These are phyloP conservation scores for Fusarium oligoseptatum DNA, from an alignment of 2,329 filamentous ascomycete species.

Conservation along the genomic window DNA sequence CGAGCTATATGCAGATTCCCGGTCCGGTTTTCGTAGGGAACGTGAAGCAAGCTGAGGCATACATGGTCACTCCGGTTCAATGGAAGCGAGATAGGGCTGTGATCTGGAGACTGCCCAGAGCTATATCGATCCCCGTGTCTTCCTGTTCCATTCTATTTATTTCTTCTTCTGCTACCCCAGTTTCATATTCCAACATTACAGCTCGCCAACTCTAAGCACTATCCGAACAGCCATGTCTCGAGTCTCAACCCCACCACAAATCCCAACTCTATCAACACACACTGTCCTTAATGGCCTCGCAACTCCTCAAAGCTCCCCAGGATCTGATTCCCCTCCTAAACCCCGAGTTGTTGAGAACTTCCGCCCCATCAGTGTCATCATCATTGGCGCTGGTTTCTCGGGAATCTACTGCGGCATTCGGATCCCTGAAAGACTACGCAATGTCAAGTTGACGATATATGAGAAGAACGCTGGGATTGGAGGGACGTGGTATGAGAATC, in stretches of 20 bases:
- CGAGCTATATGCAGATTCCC: not conserved
- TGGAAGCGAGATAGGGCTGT: not conserved
- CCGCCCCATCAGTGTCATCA: not conserved
- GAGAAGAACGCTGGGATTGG: slow-evolving; percentile 9
- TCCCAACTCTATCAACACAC: not conserved
- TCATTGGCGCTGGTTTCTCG: slow-evolving; percentile 10
- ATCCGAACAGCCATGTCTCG: not conserved
- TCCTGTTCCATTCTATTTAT: not conserved
- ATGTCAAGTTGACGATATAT: slow-evolving; percentile 10
- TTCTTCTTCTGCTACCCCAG: not conserved
- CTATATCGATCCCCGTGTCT: not conserved
- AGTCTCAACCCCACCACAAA: not conserved
- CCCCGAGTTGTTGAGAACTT: slow-evolving; percentile 5
- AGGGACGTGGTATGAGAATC: slow-evolving; percentile 12
- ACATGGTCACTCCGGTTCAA: not conserved
- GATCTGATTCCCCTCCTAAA: not conserved
- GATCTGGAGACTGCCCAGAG: not conserved
- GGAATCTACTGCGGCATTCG: slow-evolving; percentile 11
- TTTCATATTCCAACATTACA: not conserved
- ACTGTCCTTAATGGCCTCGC: not conserved
- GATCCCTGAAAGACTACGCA: slow-evolving; percentile 2
- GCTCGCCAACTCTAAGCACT: not conserved
- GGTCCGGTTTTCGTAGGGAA: not conserved
- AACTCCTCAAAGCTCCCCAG: not conserved
- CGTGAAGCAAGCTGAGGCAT: not conserved